Evolutionary conservation across 2,329 filamentous ascomycete species (phyloP).

Genomic region (Neopestalotiopsis rosae): DNA sequence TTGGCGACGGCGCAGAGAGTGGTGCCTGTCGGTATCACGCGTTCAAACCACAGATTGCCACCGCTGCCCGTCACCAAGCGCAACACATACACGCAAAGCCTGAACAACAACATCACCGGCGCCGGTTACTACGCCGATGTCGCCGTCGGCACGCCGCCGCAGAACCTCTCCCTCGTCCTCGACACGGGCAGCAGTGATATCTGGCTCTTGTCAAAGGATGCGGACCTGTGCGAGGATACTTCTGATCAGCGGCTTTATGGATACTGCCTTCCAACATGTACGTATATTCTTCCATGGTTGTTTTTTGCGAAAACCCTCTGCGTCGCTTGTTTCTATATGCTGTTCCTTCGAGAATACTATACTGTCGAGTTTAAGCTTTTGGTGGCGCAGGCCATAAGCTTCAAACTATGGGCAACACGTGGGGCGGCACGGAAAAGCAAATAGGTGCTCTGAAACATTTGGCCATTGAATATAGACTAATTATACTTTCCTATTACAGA

Average conservation of each 20-base stretch:
- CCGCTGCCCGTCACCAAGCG: conserved; percentile 2
- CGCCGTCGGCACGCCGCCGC: conserved; percentile 62
- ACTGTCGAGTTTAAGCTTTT: background rate
- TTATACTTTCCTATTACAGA: conserved; percentile 29
- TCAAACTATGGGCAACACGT: background rate
- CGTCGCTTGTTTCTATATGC: too few relatives aligned
- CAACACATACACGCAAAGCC: conserved; percentile 7
- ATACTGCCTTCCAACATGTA: conserved; percentile 48
- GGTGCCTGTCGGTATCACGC: conserved; percentile 8
- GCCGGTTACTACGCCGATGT: conserved; percentile 47
- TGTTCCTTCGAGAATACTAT: background rate
- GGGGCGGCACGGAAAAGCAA: background rate
- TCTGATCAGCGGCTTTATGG: conserved; percentile 41
- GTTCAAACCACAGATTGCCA: background rate
- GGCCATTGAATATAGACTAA: background rate
- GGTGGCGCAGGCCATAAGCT: background rate
- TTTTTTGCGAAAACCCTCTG: too few relatives aligned
- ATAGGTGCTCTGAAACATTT: background rate
- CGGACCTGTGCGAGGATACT: conserved; percentile 45
- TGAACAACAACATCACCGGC: conserved; percentile 17
- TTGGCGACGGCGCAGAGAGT: conserved; percentile 12
- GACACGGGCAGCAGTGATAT: conserved; percentile 70
- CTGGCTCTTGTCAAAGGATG: conserved; percentile 54
- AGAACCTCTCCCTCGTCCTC: conserved; percentile 58
- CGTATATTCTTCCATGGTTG: conserved; percentile 22